These are phyloP conservation scores for Diutina mesorugosa DNA, from an alignment of 1,139 yeast species.

Conservation along the genomic window DNA sequence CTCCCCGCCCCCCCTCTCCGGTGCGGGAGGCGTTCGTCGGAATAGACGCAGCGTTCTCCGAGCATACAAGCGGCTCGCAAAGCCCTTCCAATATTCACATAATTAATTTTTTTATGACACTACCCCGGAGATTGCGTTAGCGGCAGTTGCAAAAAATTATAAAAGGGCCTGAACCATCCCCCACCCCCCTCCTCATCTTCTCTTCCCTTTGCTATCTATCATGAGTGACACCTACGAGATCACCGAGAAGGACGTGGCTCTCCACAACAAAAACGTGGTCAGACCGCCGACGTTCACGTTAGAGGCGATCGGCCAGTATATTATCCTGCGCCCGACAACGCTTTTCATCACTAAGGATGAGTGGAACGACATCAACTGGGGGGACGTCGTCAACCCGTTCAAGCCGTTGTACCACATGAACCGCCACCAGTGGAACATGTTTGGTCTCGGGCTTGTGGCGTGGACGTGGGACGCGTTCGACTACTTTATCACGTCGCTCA, in stretches of 20 bases:
- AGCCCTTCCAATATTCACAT: too few species aligned
- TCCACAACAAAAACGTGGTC: slow-evolving; percentile 1
- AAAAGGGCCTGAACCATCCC: too few species aligned
- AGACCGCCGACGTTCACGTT: neutral
- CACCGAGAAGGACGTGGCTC: neutral
- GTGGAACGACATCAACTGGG: neutral
- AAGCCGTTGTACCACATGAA: slow-evolving; percentile 35
- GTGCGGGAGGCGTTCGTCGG: too few species aligned
- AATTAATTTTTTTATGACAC: too few species aligned
- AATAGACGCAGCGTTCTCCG: too few species aligned
- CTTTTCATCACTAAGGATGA: neutral
- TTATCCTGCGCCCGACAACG: neutral
- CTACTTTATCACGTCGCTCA: slow-evolving; percentile 57
- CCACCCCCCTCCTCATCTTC: neutral
- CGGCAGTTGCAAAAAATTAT: too few species aligned
- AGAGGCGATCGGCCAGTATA: neutral
- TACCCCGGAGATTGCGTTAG: too few species aligned
- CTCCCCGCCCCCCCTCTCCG: too few species aligned
- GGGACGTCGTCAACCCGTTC: slow-evolving; percentile 30
- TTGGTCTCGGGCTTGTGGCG: slow-evolving; percentile 48
- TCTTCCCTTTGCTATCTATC: neutral
- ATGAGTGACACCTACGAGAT: neutral
- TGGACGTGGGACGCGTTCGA: slow-evolving; percentile 81
- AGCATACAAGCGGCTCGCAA: too few species aligned
- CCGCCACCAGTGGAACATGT: slow-evolving; percentile 47